Percentiles rank a stretch among this genome's conserved stretches.
Evolutionary conservation across 2,329 filamentous ascomycete species (phyloP).

Genomic region (Alternaria sp.): DNA sequence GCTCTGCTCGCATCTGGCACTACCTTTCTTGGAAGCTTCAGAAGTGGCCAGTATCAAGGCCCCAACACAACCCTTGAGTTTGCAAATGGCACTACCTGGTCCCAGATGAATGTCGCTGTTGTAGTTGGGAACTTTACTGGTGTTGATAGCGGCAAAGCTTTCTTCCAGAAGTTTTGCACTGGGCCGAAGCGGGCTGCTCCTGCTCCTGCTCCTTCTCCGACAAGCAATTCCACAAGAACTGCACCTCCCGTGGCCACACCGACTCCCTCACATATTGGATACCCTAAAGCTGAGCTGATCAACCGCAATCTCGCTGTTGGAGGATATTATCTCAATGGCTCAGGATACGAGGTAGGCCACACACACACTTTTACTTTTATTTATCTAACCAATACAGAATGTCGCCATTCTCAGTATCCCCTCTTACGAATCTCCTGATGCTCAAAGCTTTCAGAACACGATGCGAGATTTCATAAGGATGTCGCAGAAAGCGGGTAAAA

Average conservation of each 20-base stretch:
- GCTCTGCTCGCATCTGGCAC: slow-evolving; percentile 36
- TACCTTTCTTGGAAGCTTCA: slow-evolving; percentile 38
- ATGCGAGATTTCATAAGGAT: slow-evolving; percentile 56
- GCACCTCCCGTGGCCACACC: slow-evolving; percentile 23
- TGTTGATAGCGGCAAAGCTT: slow-evolving; percentile 48
- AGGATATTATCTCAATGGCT: slow-evolving; percentile 55
- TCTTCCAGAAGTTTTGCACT: slow-evolving; percentile 50
- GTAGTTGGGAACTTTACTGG: slow-evolving; percentile 41
- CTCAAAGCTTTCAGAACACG: slow-evolving; percentile 47
- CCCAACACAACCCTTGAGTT: slow-evolving; percentile 46
- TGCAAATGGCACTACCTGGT: slow-evolving; percentile 44
- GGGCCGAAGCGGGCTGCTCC: slow-evolving; percentile 27
- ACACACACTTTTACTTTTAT: slow-evolving; percentile 24
- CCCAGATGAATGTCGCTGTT: slow-evolving; percentile 41
- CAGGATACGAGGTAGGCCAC: slow-evolving; percentile 46
- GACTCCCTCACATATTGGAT: slow-evolving; percentile 41
- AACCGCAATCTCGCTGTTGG: slow-evolving; percentile 47
- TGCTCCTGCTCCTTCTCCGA: slow-evolving; percentile 17
- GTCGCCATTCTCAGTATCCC: slow-evolving; percentile 56
- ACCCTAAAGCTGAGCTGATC: slow-evolving; percentile 48
- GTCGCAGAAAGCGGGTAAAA: slow-evolving; percentile 57
- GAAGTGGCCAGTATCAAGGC: slow-evolving; percentile 39
- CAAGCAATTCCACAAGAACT: slow-evolving; percentile 19
- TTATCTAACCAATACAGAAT: slow-evolving; percentile 48
- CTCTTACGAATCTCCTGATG: slow-evolving; percentile 45